Percentiles rank a stretch among this genome's conserved stretches.
Conservation (phyloP, 1,284 basidiomycete genomes). For the Meripilus lineatus region DNA sequence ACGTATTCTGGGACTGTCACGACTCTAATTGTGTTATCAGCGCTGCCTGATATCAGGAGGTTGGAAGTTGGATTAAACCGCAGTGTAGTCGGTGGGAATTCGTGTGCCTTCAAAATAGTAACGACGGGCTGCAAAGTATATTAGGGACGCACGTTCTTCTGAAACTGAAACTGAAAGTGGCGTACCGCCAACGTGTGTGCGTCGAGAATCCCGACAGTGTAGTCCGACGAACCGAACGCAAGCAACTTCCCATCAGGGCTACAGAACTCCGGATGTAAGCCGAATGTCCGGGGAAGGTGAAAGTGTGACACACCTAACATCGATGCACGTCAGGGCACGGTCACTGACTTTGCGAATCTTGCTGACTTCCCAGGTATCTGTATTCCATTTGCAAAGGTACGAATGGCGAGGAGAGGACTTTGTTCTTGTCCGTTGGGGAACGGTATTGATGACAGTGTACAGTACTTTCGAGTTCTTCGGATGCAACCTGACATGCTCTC, state of each 20-base stretch:
- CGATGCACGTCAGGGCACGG: slow-evolving; percentile 81
- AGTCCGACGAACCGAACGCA: slow-evolving; percentile 86
- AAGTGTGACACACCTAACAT: slow-evolving; percentile 59
- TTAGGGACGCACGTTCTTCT: too few species aligned
- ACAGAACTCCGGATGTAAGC: too few species aligned
- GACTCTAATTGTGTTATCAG: slow-evolving; percentile 86
- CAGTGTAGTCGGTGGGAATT: slow-evolving; percentile 89
- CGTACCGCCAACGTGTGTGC: slow-evolving; percentile 74
- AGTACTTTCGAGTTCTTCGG: slow-evolving; percentile 48
- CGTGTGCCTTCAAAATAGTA: slow-evolving; percentile 90
- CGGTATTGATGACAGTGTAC: slow-evolving; percentile 76
- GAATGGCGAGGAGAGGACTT: slow-evolving; percentile 54
- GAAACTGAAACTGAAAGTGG: too few species aligned
- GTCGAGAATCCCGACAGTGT: slow-evolving; percentile 84
- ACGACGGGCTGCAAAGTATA: slow-evolving; percentile 74
- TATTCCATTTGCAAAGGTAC: slow-evolving; percentile 63
- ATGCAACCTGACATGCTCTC: slow-evolving; percentile 43
- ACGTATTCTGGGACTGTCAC: slow-evolving; percentile 66
- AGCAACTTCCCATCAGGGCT: slow-evolving; percentile 81
- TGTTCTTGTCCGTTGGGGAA: slow-evolving; percentile 48
- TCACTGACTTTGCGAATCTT: slow-evolving; percentile 65
- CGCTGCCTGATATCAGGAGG: slow-evolving; percentile 88
- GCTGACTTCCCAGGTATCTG: slow-evolving; percentile 48
- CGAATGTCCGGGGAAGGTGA: background rate
- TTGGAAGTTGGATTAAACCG: slow-evolving; percentile 82